These are phyloP conservation scores for Podaxis sp. DNA, from an alignment of 768 basidiomycete genomes.

Conservation along the genomic window DNA sequence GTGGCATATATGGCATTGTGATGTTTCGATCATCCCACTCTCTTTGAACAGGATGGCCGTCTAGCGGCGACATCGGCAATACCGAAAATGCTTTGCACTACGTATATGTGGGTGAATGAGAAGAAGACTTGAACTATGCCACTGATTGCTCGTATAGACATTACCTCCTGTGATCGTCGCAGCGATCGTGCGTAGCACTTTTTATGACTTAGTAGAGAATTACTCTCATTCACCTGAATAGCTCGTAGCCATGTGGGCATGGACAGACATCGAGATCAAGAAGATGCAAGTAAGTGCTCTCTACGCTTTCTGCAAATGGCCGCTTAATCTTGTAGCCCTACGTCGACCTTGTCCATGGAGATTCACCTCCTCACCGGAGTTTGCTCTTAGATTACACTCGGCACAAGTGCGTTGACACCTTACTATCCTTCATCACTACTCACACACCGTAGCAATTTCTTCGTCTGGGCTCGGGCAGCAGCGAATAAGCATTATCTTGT, in stretches of 20 bases:
- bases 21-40: not conserved
- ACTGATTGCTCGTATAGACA: slow-evolving; percentile 28
- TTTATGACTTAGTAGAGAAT: not conserved
- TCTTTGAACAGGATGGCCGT: slow-evolving; percentile 36
- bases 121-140: not conserved
- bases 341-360: slow-evolving; percentile 52
- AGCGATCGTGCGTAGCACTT: slow-evolving; percentile 30
- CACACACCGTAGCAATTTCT: slow-evolving; percentile 32
- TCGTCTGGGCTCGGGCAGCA: slow-evolving; percentile 43
- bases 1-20: not conserved
- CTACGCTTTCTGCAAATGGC: not conserved
- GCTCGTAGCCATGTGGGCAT: slow-evolving; percentile 48
- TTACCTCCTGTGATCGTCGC: slow-evolving; percentile 48
- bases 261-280: slow-evolving; percentile 56
- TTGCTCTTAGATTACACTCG: slow-evolving; percentile 53
- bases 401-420: slow-evolving; percentile 30
- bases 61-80: slow-evolving; percentile 25
- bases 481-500: slow-evolving; percentile 49
- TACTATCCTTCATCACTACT: not conserved
- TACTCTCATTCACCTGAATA: slow-evolving; percentile 11
- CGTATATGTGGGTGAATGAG: slow-evolving; percentile 38
- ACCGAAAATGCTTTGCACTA: slow-evolving; percentile 42
- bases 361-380: slow-evolving; percentile 47
- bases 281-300: slow-evolving; percentile 41
- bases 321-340: slow-evolving; percentile 36